Evolutionary conservation across 2,329 filamentous ascomycete species (phyloP).

Genomic region (Penicillium sp.): DNA sequence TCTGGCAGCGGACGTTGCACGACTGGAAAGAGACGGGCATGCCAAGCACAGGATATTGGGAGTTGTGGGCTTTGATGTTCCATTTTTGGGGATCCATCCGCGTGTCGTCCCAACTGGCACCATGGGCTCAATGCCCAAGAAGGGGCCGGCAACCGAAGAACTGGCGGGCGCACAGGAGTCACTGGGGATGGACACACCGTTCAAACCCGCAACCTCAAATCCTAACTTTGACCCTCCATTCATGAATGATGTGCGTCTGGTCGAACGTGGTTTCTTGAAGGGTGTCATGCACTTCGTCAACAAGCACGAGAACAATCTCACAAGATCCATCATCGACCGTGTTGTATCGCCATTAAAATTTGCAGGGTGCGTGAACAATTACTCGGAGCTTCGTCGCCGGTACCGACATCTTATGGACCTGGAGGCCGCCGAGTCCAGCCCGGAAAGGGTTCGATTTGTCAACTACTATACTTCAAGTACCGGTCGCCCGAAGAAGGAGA

Average conservation of each 20-base stretch:
- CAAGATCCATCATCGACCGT: slow-evolving; percentile 70
- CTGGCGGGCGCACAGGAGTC: slow-evolving; percentile 21
- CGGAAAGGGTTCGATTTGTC: slow-evolving; percentile 65
- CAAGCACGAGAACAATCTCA: slow-evolving; percentile 75
- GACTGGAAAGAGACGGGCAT: slow-evolving; percentile 49
- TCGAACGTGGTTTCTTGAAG: slow-evolving; percentile 66
- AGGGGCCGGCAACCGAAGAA: slow-evolving; percentile 19
- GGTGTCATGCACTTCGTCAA: slow-evolving; percentile 73
- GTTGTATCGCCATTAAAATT: slow-evolving; percentile 82
- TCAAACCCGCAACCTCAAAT: slow-evolving; percentile 28
- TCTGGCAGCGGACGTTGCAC: slow-evolving; percentile 74
- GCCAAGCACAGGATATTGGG: slow-evolving; percentile 74
- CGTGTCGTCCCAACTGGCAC: slow-evolving; percentile 82
- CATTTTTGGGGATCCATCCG: slow-evolving; percentile 85
- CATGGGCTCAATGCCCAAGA: slow-evolving; percentile 67
- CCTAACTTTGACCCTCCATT: slow-evolving; percentile 77
- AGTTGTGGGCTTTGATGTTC: slow-evolving; percentile 79
- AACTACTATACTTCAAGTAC: slow-evolving; percentile 92
- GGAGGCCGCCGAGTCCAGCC: slow-evolving; percentile 64
- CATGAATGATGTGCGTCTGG: slow-evolving; percentile 70
- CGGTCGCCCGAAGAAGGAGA: slow-evolving; percentile 49
- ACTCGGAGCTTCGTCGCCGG: slow-evolving; percentile 66
- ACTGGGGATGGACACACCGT: slow-evolving; percentile 19
- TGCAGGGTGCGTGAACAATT: slow-evolving; percentile 78
- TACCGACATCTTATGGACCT: slow-evolving; percentile 71